These are phyloP conservation scores for Fennellomyces sp. DNA, from an alignment of 371 early-diverging fungal genomes.

Conservation along the genomic window DNA sequence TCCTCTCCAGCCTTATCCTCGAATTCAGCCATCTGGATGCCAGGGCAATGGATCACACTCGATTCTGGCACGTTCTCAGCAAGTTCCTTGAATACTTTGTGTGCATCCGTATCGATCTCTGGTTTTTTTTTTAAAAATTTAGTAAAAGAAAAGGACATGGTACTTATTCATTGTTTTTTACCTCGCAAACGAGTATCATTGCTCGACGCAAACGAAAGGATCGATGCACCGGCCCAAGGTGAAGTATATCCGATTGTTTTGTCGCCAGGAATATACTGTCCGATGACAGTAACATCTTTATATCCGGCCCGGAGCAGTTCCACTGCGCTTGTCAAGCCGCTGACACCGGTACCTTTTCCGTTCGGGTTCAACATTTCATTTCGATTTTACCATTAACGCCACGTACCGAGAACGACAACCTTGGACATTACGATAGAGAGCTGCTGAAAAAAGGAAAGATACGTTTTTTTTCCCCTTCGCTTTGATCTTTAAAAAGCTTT, in stretches of 20 bases:
- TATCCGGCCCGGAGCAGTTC: constrained; percentile 53
- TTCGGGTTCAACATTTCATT: neutral
- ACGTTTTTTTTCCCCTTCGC: no score
- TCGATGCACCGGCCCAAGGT: constrained; percentile 73
- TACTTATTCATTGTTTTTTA: neutral
- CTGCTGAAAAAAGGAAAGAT: neutral
- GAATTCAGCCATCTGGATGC: constrained; percentile 21
- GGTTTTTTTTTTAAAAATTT: no score
- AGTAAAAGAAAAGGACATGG: no score
- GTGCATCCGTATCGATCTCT: constrained; percentile 39
- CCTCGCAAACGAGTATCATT: constrained; percentile 37
- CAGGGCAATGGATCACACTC: constrained; percentile 30
- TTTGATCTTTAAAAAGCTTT: neutral
- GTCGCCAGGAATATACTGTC: constrained; percentile 63
- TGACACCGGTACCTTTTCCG: constrained; percentile 75
- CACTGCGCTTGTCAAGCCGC: constrained; percentile 73
- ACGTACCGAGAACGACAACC: constrained; percentile 10
- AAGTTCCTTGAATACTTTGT: constrained; percentile 35
- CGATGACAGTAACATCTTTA: constrained; percentile 59
- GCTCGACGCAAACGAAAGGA: constrained; percentile 30
- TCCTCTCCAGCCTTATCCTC: constrained; percentile 28
- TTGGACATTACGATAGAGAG: neutral
- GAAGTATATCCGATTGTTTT: constrained; percentile 65
- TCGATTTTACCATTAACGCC: neutral
- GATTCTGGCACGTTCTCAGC: constrained; percentile 37